Evolutionary conservation across 176 grass and related monocot genomes (phyloP), one percentile per base, ranked within the genome.

Genomic region (Thalia dealbata): DNA sequence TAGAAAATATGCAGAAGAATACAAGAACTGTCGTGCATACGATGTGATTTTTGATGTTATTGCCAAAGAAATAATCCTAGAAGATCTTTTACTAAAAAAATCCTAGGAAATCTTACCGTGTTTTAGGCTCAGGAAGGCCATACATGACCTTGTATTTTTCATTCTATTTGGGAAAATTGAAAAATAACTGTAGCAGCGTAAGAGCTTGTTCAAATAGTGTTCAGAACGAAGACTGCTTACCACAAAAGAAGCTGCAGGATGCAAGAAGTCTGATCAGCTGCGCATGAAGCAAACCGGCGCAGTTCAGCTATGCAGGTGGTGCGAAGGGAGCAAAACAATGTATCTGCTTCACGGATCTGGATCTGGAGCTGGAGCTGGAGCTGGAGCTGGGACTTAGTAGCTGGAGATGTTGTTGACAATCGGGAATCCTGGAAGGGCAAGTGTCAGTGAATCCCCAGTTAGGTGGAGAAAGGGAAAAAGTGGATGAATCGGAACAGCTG

Each of bases 401-500:
- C 61, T 64, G 52, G 59, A 35, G 14, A 19, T 25, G 9, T 28
- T 69, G 58, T 10, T 14, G 75, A 78, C 27, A 6, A 14, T 29
- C 12, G 61, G 11, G 13, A 63, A 27, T 23, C 9, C 12, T 67
- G 14, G 27, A 22, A 67, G 35, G 64, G 7, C 64, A 38, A 21
- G 64, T n/a, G 35, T 67, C 32, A 19, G 18, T n/a, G 11, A 43
- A 43, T 42, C 19, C 8, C 18, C 3, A 35, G 25, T 64, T 73
- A 75, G 75, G 67, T 88, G 75, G 76, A 61, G 10, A 69, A 66
- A 56, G 56, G 55, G 21, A 14, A 6, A 1, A 42, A 38, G 18
- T 29, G 82, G 80, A 82, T 83, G 72, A 80, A 85, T 82, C 55
- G 26, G 23, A 43, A 72, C 59, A 50, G 67, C 65, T 70, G 73